Evolutionary conservation across 2,329 filamentous ascomycete species (phyloP), one percentile per base, ranked within the genome.

Genomic region (Chaetomium globosum): DNA sequence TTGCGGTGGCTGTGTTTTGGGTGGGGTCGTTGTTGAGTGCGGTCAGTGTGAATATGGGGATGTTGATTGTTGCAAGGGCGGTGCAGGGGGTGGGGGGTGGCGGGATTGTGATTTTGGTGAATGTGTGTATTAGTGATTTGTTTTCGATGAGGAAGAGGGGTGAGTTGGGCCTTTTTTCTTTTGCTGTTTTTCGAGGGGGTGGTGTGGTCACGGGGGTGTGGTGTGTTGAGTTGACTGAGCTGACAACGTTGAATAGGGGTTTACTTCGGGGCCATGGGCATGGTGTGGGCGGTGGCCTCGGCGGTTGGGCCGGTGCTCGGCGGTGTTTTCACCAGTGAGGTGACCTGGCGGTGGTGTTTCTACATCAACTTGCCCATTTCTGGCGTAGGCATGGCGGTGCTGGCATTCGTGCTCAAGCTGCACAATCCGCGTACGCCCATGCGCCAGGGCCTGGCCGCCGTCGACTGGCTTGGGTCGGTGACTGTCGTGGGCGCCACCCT

Each of bases 241-340:
- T 48, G 21, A 48, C 46, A 3, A 1, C n/a, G 64, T 58, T 67
- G 36, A 64, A 19, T 31, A 71, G 78, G 81, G 0, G 71, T 81
- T 33, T 85, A 87, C 71, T 89, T 87, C 71, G 88, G 87, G 0
- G 76, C 91, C 55, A 84, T 89, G 62, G 87, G 87, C 4, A 81
- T 87, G 59, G 84, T 90, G 0, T 87, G 89, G 89, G 87, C 87
- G 1, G 74, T 89, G 23, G 87, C 89, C 3, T 84, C 82, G 43
- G 84, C 84, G 0, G 76, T 90, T n/a, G 89, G 89, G 0, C 89
- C 89, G 0, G 73, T 77, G 0, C 65, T 77, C 3, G 87, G 89
- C 21, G 89, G 89, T 8, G 82, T 84, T 0, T 87, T 92, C 68
- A 89, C 88, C 0, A 80, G 86, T 62, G 80, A 82, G 30, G 82